Evolutionary conservation across 2,329 filamentous ascomycete genomes (phyloP).

Genomic region (Ceratocystis variospora): DNA sequence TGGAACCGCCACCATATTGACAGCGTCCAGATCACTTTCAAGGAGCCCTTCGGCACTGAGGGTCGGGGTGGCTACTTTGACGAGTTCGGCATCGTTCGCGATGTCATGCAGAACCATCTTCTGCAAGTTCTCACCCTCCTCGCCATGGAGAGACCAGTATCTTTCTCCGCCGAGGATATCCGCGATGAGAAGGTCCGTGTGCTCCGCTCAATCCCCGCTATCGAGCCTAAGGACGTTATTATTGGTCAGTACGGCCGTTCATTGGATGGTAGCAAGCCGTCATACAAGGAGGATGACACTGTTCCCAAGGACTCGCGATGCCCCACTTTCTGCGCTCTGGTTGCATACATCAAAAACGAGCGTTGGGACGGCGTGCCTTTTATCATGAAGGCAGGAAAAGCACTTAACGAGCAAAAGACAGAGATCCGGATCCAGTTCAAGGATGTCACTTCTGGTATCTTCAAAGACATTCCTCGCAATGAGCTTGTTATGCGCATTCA

Average conservation of each 20-base stretch:
- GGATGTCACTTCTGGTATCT: conserved; percentile 97
- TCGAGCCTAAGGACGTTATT: conserved; percentile 99
- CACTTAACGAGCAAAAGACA: conserved; percentile 98
- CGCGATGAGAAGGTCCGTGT: conserved; percentile 98
- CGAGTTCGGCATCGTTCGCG: conserved; percentile 97
- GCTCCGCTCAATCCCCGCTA: conserved; percentile 78
- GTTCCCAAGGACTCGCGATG: conserved; percentile 95
- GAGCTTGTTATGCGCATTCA: conserved; percentile 98
- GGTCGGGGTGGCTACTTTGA: conserved; percentile 98
- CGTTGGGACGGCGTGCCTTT: conserved; percentile 98
- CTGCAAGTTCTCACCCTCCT: conserved; percentile 91
- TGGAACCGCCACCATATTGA: conserved; percentile 99
- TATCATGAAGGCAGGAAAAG: conserved; percentile 98
- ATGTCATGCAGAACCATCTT: conserved; percentile 99
- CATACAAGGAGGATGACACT: conserved; percentile 97
- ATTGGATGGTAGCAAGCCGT: conserved; percentile 86
- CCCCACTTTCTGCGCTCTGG: conserved; percentile 94
- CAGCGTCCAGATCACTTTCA: conserved; percentile 98
- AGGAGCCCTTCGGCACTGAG: conserved; percentile 97
- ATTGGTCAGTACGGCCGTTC: conserved; percentile 98
- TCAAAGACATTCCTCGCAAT: conserved; percentile 98
- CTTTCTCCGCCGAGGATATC: conserved; percentile 95
- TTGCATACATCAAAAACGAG: conserved; percentile 99
- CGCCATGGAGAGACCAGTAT: conserved; percentile 96
- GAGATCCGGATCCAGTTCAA: conserved; percentile 99